Percentiles rank a stretch among this genome's conserved stretches.
Evolutionary conservation across 176 grass and related monocot genomes (phyloP).

Genomic region (Raddia distichophylla): DNA sequence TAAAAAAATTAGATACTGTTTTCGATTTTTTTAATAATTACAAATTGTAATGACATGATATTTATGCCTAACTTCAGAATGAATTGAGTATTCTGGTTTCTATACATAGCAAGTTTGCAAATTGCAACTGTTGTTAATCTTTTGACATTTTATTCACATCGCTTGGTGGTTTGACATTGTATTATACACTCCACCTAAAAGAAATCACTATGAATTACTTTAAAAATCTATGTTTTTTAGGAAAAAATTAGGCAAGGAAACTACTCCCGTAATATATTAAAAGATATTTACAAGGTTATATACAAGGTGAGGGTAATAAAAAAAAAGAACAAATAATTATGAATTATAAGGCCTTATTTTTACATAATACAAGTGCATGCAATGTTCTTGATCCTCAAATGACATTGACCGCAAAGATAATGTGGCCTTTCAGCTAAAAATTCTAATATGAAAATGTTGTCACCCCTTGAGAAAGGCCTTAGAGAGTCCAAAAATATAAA

Average conservation of each 20-base stretch:
- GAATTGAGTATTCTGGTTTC: not conserved
- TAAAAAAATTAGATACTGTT: not conserved
- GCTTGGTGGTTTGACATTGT: not conserved
- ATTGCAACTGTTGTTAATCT: slow-evolving; percentile 1
- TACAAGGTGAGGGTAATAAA: too few relatives aligned
- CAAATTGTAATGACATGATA: slow-evolving; percentile 26
- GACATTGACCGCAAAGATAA: slow-evolving; percentile 8
- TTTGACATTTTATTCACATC: slow-evolving; percentile 15
- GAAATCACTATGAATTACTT: not conserved
- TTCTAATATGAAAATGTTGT: too few relatives aligned
- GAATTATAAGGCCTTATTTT: not conserved
- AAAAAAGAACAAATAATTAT: not conserved
- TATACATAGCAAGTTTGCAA: slow-evolving; percentile 7
- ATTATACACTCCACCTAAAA: slow-evolving; percentile 11
- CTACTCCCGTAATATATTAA: too few relatives aligned
- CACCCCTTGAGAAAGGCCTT: too few relatives aligned
- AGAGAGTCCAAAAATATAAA: too few relatives aligned
- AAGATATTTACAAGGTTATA: too few relatives aligned
- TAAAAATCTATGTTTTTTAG: not conserved
- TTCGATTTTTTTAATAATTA: slow-evolving; percentile 25
- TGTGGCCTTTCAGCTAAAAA: too few relatives aligned
- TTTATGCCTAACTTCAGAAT: not conserved
- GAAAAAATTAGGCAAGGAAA: too few relatives aligned
- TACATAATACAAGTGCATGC: not conserved
- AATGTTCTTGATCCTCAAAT: slow-evolving; percentile 17